Base-by-base conservation (phyloP, 2,329 filamentous ascomycete genomes). In the Ceratocystiopsis brevicomis region DNA sequence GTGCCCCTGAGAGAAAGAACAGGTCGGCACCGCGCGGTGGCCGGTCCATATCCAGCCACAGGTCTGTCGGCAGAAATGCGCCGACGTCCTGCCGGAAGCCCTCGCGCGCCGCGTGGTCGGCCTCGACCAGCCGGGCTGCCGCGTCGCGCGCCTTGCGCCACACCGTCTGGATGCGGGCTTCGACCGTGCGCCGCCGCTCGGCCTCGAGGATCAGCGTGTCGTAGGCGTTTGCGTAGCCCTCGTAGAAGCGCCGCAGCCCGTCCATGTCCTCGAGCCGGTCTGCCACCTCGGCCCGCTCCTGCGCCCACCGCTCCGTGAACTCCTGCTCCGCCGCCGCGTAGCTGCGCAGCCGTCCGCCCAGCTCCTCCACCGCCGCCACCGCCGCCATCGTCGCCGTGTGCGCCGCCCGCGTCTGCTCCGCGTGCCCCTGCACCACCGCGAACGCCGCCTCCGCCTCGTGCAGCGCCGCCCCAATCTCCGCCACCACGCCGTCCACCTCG, bases 161-260 rank as follows among this genome's bases (percentile, higher is more conserved):
- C 21, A 93, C 75, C 38, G 67, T 69, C 50, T 78, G 70, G 42
- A 92, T 79, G 48, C 81, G 77, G 32, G 79, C 74, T 53, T 90
- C 81, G 34, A 83, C 74, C 14, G 70, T 65, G 47, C 74, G 75
- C 11, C 90, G 71, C 19, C 90, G 69, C 42, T 81, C 79, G 6
- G 86, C 79, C 58, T 98, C 90, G 1, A 93, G 69, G 19, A 95
- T 70, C 13, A 98, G 65, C 17, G 79, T 77, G 51, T 85, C 81
- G 55, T 98, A 96, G 0, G 86, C 84, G 42, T 76, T 71, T 17
- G 82, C 69, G 53, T 96, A 98, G 16, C 80, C 78, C 47, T 88
- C 81, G 59, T 95, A 96, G 53, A 95, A 84, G n/a, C 73, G 66
- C 12, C 76, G 70, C 53, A 95, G 72, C 18, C 75, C 73, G 42